Evolutionary conservation across 192 early-diverging fungal species (phyloP).

Genomic region (Entomortierella beljakovae): DNA sequence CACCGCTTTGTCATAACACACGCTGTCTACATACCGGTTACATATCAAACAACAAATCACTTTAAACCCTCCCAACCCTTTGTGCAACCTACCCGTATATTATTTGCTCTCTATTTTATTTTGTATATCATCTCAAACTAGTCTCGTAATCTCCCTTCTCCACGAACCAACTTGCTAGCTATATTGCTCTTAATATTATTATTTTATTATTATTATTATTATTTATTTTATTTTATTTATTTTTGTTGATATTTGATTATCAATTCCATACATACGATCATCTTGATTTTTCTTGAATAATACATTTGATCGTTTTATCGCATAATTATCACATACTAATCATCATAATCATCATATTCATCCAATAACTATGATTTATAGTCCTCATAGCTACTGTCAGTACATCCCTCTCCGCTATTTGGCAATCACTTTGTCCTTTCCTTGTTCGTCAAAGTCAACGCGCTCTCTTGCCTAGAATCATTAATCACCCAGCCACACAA

Average conservation of each 20-base stretch:
- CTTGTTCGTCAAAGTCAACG: constrained; percentile 45
- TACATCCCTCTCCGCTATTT: constrained; percentile 37
- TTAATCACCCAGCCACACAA: constrained; percentile 47
- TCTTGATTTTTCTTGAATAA: too few relatives aligned
- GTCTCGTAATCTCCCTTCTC: constrained; percentile 4
- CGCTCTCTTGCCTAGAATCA: constrained; percentile 35
- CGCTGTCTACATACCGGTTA: too few relatives aligned
- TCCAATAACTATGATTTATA: constrained; percentile 5
- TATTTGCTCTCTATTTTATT: not conserved
- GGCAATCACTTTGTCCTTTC: constrained; percentile 51
- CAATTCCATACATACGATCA: not conserved
- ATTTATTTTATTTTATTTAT: too few relatives aligned
- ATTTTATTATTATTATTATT: too few relatives aligned
- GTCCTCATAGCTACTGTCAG: constrained; percentile 39
- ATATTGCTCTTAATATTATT: not conserved
- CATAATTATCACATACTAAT: not conserved
- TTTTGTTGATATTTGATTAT: not conserved
- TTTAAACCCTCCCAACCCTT: not conserved
- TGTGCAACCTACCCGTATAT: not conserved
- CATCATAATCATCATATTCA: not conserved
- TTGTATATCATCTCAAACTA: too few relatives aligned
- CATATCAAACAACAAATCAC: too few relatives aligned
- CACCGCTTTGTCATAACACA: too few relatives aligned
- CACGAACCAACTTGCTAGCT: not conserved
- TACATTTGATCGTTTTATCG: not conserved